Base-by-base conservation (phyloP, 2,329 filamentous ascomycete species). In the Colletotrichum graminicola region DNA sequence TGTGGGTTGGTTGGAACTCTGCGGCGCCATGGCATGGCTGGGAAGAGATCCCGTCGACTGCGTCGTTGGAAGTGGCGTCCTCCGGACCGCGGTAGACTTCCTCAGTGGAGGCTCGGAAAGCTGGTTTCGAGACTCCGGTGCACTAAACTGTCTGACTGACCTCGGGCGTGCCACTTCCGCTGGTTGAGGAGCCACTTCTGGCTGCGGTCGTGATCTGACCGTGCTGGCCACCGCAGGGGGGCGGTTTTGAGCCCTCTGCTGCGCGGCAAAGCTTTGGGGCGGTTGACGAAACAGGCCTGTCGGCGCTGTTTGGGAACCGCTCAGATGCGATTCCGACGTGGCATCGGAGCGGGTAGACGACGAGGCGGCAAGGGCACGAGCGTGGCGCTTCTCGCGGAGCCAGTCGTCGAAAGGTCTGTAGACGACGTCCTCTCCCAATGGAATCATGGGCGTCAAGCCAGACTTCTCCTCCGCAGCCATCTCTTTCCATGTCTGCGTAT, bases 381-480 rank as follows among this genome's bases (percentile, higher is more conserved):
- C 71, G 45, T 82, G 79, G 32, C 78, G 80, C 73, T 89, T 86
- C 76, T 91, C 90, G 76, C 81, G 85, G 71, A 88, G 79, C 79
- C 88, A 87, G 71, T 90, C 88, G 63, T 90, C 88, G 73, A 90
- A 92, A 0, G 90, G 90, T 29, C 89, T 83, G 77, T 92, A 92
- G 16, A 92, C 89, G 61, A 91, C 83, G 52, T 88, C 86, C 67
- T 90, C 87, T 2, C 86, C 85, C 29, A 92, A 81, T 2, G 90
- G 90, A 68, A 92, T 91, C 73, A 85, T 83, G 0, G 90, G 90
- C 0, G 90, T 92, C 65, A 92, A 80, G 1, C 89, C 89, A 51
- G 88, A 87, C 78, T 91, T 89, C 77, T 92, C 90, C 79, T 92
- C 90, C n/a, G 89, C 85, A 0, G 89, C 89, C 79, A 91, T 89